phyloP scores from a whole-genome alignment of 2,329 filamentous ascomycete genomes.

The Paraconiothyrium sp. region DNA sequence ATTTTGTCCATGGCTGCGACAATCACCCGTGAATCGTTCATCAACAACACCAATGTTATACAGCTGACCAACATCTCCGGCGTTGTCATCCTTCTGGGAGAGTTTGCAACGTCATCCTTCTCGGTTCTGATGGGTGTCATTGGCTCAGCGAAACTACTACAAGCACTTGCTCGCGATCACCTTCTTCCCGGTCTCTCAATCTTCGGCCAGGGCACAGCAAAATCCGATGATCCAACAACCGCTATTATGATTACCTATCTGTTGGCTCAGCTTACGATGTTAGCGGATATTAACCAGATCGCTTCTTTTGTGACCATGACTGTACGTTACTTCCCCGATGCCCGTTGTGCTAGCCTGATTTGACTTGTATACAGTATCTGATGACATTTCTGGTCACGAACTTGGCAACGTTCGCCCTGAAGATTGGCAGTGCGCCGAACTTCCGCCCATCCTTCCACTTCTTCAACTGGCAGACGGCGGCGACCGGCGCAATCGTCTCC shows the following conservation, averaged over 20 bases:
- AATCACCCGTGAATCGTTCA: conserved; percentile 76
- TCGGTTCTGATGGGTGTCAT: conserved; percentile 89
- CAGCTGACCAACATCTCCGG: conserved; percentile 82
- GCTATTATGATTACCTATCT: conserved; percentile 80
- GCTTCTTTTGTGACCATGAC: conserved; percentile 91
- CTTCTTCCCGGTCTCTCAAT: conserved; percentile 78
- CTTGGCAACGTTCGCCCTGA: conserved; percentile 84
- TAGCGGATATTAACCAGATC: conserved; percentile 87
- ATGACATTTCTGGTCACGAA: conserved; percentile 94
- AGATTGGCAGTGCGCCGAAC: conserved; percentile 87
- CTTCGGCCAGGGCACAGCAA: conserved; percentile 77
- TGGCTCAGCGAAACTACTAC: conserved; percentile 83
- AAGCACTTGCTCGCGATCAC: conserved; percentile 81
- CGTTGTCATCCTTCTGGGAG: conserved; percentile 78
- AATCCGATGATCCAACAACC: conserved; percentile 76
- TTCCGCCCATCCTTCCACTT: conserved; percentile 89
- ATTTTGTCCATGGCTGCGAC: conserved; percentile 81
- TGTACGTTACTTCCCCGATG: conserved; percentile 20
- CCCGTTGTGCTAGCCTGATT: no score
- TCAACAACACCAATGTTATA: conserved; percentile 80
- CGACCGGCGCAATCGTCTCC: conserved; percentile 77
- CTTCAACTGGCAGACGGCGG: conserved; percentile 81
- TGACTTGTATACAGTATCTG: conserved; percentile 63
- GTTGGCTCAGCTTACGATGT: conserved; percentile 80
- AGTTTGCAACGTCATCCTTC: conserved; percentile 84